Evolutionary conservation across 495 filamentous ascomycete genomes (phyloP), one percentile per base, ranked within the genome.

Genomic region (Penicillium cosmopolitanum): DNA sequence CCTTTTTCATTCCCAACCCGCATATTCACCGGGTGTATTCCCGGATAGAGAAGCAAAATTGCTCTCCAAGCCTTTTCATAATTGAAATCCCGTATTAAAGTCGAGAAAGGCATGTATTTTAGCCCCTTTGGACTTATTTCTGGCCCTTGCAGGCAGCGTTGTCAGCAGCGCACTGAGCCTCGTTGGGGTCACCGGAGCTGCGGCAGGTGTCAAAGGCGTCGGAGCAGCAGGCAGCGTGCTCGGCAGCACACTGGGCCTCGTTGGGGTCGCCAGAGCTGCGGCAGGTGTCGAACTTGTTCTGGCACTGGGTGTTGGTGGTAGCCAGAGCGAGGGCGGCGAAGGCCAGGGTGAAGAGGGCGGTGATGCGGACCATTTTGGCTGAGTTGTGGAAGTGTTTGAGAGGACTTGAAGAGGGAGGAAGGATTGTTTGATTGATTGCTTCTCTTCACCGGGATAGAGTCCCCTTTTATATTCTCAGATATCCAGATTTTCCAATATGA

Each of bases 141-240:
- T 60, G 51, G 44, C 44, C 51, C 31, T 54, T 51, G 51, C 57
- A 60, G 35, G 57, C 57, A 51, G 57, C 57, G 25, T 60, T 54
- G 12, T 55, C 23, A 10, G 57, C 51, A 50, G 51, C 44, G 21
- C 57, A 60, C 16, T 50, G 4, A 13, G 57, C 57, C 51, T 50
- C 34, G 57, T 60, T 60, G 57, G 57, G 35, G 15, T 60, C 57
- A 35, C 35, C 33, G 23, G 9, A 19, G 25, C 9, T 16, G 51
- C 57, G 57, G 57, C 57, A 60, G 57, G 25, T 36, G 33, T 60
- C 44, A 51, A 50, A 60, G 19, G 33, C 50, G 16, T 35, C 34
- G 31, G 51, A 34, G 25, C 51, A 55, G 51, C 57, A 60, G n/a
- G 33, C 21, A 12, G 38, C 28, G 57, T 60, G 57, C 31, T 60